These are phyloP conservation scores for Dactylellina sp. DNA, from an alignment of 2,329 filamentous ascomycete species.

Conservation along the genomic window DNA sequence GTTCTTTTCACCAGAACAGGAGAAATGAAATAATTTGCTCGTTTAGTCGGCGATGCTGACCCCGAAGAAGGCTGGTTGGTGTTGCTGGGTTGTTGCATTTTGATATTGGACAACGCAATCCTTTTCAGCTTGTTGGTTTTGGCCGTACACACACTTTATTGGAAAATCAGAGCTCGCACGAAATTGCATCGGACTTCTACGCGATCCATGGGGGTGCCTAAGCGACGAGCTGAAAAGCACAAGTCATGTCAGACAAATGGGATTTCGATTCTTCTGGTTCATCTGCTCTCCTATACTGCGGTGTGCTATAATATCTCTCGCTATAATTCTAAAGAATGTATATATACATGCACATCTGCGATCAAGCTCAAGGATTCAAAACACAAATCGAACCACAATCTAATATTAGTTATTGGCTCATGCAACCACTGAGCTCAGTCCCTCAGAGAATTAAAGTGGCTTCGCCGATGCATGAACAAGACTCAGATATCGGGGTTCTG, in stretches of 20 bases:
- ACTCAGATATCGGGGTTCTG: no score
- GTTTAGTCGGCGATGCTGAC: constrained; percentile 1
- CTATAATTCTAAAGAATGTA: no score
- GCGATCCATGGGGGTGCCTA: not conserved
- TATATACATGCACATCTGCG: no score
- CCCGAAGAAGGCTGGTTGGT: not conserved
- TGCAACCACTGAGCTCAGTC: no score
- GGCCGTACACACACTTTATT: no score
- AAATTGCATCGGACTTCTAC: not conserved
- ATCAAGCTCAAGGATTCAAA: no score
- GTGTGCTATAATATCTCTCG: not conserved
- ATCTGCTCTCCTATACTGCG: not conserved
- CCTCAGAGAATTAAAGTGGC: no score
- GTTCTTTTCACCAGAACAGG: not conserved
- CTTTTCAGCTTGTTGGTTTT: no score
- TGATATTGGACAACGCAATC: not conserved
- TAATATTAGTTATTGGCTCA: no score
- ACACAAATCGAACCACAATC: no score
- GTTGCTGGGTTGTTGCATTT: constrained; percentile 21
- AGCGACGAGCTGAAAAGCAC: not conserved
- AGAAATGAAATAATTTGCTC: not conserved
- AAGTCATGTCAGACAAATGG: no score
- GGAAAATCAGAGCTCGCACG: no score
- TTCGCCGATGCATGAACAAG: constrained; percentile 5
- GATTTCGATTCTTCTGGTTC: not conserved